Evolutionary conservation across 2,329 filamentous ascomycete species (phyloP).

Genomic region (Cordyceps tenuipes): DNA sequence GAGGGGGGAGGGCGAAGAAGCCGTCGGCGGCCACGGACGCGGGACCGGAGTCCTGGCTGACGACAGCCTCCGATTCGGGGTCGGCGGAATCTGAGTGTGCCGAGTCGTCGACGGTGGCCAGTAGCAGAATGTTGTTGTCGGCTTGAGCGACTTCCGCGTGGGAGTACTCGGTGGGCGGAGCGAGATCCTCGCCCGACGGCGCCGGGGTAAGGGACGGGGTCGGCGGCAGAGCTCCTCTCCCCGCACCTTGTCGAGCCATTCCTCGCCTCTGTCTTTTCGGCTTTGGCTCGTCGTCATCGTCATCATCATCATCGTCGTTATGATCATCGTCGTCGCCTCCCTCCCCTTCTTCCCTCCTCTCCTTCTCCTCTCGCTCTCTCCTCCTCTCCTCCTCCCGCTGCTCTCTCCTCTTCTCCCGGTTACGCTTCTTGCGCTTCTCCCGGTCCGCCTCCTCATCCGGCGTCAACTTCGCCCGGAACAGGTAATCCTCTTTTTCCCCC

Average conservation of each 20-base stretch:
- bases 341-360: too few relatives aligned
- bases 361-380: not conserved
- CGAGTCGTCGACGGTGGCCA: not conserved
- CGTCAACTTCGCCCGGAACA: not conserved
- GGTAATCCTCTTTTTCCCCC: not conserved
- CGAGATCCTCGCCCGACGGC: not conserved
- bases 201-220: not conserved
- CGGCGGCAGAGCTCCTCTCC: not conserved
- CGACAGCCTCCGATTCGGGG: too few relatives aligned
- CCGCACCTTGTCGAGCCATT: too few relatives aligned
- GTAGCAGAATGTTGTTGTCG: not conserved
- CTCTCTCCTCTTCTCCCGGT: not conserved
- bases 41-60: not conserved
- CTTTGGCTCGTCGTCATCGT: too few relatives aligned
- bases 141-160: not conserved
- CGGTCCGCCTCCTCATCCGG: not conserved
- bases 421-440: not conserved
- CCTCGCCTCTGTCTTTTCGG: too few relatives aligned
- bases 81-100: too few relatives aligned
- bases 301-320: too few relatives aligned
- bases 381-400: not conserved
- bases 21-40: conserved; percentile 1
- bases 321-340: too few relatives aligned
- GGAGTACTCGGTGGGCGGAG: not conserved
- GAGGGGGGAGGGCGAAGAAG: conserved; percentile 19